Percentiles rank a stretch among this genome's conserved stretches.
phyloP scores from a whole-genome alignment of 352 stramenopile species.

The Phytopythium boreale region DNA sequence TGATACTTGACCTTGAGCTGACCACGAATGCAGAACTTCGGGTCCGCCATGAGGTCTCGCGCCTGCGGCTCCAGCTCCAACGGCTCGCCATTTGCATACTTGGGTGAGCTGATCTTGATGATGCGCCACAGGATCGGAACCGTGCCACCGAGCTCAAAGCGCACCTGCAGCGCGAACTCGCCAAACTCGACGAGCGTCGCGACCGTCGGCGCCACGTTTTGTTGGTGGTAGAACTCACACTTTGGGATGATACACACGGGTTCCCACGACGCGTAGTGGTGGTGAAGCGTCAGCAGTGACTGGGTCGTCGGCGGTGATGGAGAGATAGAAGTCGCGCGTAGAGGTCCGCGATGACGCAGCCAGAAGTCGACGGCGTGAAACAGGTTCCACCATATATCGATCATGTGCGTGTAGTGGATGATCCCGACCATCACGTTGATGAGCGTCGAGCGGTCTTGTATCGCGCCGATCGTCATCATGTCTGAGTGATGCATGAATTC shows the following conservation, averaged over 20 bases:
- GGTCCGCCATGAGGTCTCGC: conserved; percentile 15
- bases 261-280: conserved; percentile 40
- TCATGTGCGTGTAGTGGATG: conserved; percentile 34
- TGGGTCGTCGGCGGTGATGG: conserved; percentile 13
- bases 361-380: conserved; percentile 35
- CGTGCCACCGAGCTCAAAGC: conserved; percentile 25
- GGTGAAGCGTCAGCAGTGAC: conserved; percentile 45
- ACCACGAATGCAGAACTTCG: conserved; percentile 31
- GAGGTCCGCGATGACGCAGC: conserved; percentile 17
- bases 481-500: conserved; percentile 22
- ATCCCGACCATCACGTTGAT: conserved; percentile 36
- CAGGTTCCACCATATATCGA: conserved; percentile 53
- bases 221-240: conserved; percentile 5
- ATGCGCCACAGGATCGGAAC: conserved; percentile 52
- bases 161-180: conserved; percentile 43
- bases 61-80: conserved; percentile 6
- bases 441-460: conserved; percentile 38
- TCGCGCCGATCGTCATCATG: conserved; percentile 17
- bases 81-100: conserved; percentile 12
- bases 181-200: conserved; percentile 31
- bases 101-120: conserved; percentile 22
- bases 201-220: background rate
- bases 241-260: conserved; percentile 12
- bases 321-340: conserved; percentile 9
- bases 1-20: conserved; percentile 38